Evolutionary conservation across 179 eudicot genomes (phyloP).

Genomic region (Spinacia oleracea): DNA sequence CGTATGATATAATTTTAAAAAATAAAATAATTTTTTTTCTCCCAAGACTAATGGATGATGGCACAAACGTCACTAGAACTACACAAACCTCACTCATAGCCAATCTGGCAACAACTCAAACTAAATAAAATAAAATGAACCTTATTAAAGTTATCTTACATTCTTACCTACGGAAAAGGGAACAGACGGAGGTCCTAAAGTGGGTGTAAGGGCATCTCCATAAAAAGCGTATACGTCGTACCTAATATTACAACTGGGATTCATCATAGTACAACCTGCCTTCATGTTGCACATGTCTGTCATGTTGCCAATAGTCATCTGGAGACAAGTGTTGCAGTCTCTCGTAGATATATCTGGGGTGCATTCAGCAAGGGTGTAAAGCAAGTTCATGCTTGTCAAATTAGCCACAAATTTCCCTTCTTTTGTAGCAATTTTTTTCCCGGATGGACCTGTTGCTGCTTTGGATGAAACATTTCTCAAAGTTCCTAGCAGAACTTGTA

Average conservation of each 20-base stretch:
- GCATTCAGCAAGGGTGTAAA: constrained; percentile 35
- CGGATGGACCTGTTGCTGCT: constrained; percentile 11
- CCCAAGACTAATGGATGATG: too few relatives aligned
- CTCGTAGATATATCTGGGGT: constrained; percentile 27
- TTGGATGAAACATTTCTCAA: constrained; percentile 10
- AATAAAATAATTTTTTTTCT: too few relatives aligned
- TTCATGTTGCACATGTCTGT: constrained; percentile 29
- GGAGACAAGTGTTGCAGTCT: constrained; percentile 32
- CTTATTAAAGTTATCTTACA: constrained; percentile 1
- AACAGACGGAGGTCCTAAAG: constrained; percentile 4
- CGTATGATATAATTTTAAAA: too few relatives aligned
- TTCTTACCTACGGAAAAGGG: constrained; percentile 10
- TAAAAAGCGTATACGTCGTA: constrained; percentile 29
- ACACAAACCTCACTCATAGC: too few relatives aligned
- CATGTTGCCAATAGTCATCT: constrained; percentile 26
- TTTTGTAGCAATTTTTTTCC: constrained; percentile 23
- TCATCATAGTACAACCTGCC: constrained; percentile 38
- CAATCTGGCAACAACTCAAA: too few relatives aligned
- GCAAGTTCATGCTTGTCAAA: constrained; percentile 13
- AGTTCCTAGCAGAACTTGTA: constrained; percentile 21
- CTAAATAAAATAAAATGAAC: too few relatives aligned
- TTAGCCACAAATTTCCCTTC: constrained; percentile 25
- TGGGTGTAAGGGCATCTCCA: constrained; percentile 11
- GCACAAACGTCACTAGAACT: too few relatives aligned
- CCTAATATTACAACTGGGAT: constrained; percentile 31